phyloP scores from a whole-genome alignment of 2,329 filamentous ascomycete species.

The Pezicula neosporulosa region DNA sequence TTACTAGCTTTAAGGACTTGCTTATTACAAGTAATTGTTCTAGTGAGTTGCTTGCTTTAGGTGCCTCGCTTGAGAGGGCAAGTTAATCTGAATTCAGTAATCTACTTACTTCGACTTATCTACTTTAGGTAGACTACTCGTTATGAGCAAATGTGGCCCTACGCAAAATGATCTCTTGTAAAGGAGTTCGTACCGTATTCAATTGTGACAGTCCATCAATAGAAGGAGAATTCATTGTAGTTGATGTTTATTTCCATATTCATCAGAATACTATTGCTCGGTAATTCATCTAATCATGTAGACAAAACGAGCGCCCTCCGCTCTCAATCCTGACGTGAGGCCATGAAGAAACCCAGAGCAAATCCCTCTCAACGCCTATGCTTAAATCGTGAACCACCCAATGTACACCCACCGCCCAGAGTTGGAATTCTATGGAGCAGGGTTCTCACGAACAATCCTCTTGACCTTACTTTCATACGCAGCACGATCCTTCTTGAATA shows the following conservation, averaged over 20 bases:
- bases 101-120: too few relatives aligned
- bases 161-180: too few relatives aligned
- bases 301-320: background rate
- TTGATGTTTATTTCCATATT: background rate
- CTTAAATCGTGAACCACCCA: constrained; percentile 7
- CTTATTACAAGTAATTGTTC: too few relatives aligned
- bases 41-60: too few relatives aligned
- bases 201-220: too few relatives aligned
- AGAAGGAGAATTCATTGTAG: too few relatives aligned
- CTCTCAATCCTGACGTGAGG: background rate
- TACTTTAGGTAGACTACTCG: too few relatives aligned
- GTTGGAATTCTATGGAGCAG: constrained; percentile 54
- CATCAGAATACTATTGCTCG: background rate
- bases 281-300: background rate
- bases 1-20: too few relatives aligned
- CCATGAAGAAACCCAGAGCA: constrained; percentile 3
- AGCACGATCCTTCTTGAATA: constrained; percentile 84
- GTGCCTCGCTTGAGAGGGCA: too few relatives aligned
- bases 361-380: constrained; percentile 19
- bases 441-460: constrained; percentile 86
- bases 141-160: too few relatives aligned
- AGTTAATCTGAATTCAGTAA: too few relatives aligned
- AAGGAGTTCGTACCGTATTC: too few relatives aligned
- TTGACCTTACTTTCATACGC: constrained; percentile 89
- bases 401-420: constrained; percentile 3